Evolutionary conservation across 352 stramenopile genomes (phyloP), one percentile per base, ranked within the genome.

Genomic region (Blastocystis sp.): DNA sequence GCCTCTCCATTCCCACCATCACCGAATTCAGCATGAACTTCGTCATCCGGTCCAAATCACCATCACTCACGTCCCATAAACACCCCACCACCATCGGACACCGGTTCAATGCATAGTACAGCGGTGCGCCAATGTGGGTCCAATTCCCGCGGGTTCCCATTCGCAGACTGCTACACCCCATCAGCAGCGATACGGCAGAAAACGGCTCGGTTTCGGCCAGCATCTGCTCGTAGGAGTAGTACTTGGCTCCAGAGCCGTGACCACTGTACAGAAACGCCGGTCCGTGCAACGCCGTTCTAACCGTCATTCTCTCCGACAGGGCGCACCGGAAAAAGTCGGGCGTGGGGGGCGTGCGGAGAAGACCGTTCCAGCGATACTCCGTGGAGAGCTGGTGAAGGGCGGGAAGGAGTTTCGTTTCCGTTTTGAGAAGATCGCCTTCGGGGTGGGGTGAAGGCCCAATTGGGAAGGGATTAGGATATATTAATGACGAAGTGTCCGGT

Each of bases 11-110:
- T 43, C 40, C 23, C 40, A 67, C 53, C 17, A 53, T 34, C 53
- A 84, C 43, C 38, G 53, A 3, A 59, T 67, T 23, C 17, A 84
- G 11, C n/a, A 84, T 38, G 23, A 62, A 41, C 1, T 62, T 9
- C 23, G 74, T 84, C 38, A 84, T 67, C 0, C 74, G 74, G 28
- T 84, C 74, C 23, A 84, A 21, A 21, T 84, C 74, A 2, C 74
- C 74, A 21, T 84, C 74, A 45, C 74, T 84, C n/a, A 84, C 74
- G 43, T 84, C 74, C 74, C 74, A 84, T 4, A 84, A 43, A 59
- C 74, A 84, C 1, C 74, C 48, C 5, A 84, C 74, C 21, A 67
- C 53, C 19, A 45, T 53, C 7, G 74, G 74, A 7, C 53, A 28
- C 23, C 23, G 23, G n/a, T 67, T 41, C 28, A 84, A 14, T 1